These are phyloP conservation scores for Saccharum officinarum DNA, from an alignment of 176 grass and related monocot genomes.

Conservation along the genomic window DNA sequence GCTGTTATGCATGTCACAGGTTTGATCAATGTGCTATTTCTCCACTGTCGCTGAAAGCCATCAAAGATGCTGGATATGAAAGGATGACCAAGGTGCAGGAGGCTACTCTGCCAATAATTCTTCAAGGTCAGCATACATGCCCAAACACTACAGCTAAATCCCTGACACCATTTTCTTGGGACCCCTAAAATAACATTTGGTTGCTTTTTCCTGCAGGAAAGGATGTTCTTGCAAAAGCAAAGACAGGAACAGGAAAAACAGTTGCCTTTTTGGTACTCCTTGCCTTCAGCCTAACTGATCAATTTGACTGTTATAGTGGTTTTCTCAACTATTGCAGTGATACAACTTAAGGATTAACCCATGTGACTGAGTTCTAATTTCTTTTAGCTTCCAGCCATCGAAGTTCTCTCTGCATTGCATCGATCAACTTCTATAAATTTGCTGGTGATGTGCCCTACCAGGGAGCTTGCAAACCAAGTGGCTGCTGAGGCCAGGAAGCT, in stretches of 20 bases:
- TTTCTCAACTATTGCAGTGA: constrained; percentile 11
- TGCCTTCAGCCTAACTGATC: constrained; percentile 13
- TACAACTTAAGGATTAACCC: constrained; percentile 11
- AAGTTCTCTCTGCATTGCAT: constrained; percentile 72
- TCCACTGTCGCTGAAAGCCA: constrained; percentile 43
- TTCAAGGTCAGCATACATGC: constrained; percentile 40
- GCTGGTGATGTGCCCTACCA: constrained; percentile 80
- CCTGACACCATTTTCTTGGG: neutral
- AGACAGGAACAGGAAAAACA: constrained; percentile 97
- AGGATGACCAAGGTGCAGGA: constrained; percentile 72
- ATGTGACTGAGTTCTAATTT: constrained; percentile 36
- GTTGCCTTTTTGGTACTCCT: constrained; percentile 93
- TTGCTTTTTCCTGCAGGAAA: constrained; percentile 53
- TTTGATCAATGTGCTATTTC: constrained; percentile 74
- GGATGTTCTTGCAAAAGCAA: constrained; percentile 99
- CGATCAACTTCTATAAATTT: constrained; percentile 81
- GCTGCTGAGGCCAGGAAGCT: constrained; percentile 88
- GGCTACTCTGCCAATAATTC: constrained; percentile 67
- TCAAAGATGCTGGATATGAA: constrained; percentile 76
- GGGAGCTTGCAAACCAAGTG: constrained; percentile 91
- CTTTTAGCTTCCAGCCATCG: constrained; percentile 92
- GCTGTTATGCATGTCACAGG: constrained; percentile 37
- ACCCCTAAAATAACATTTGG: constrained; percentile 1
- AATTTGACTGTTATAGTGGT: constrained; percentile 21
- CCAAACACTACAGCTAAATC: neutral